Percentiles rank a stretch among this genome's conserved stretches.
phyloP scores from a whole-genome alignment of 192 early-diverging fungal species.

The Glomus cerebriforme region DNA sequence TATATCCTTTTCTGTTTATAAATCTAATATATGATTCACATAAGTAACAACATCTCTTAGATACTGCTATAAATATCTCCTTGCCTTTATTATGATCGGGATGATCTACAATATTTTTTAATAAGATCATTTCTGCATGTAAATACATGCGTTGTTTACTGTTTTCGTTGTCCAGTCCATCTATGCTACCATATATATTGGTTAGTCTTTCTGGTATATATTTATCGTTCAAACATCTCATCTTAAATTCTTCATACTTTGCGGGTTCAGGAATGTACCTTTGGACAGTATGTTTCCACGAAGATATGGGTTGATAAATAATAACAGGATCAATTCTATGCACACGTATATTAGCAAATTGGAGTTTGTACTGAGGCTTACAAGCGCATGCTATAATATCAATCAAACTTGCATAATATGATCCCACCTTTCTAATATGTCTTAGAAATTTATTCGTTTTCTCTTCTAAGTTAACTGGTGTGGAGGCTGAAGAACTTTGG shows the following conservation, averaged over 20 bases:
- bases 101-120: not conserved
- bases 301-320: too few relatives aligned
- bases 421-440: not conserved
- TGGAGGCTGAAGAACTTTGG: too few relatives aligned
- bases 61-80: too few relatives aligned
- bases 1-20: not conserved
- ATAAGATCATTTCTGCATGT: not conserved
- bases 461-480: too few relatives aligned
- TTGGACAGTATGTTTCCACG: not conserved
- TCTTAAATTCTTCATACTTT: not conserved
- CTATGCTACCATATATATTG: not conserved
- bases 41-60: too few relatives aligned
- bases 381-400: not conserved
- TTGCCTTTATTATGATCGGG: not conserved
- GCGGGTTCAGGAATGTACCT: not conserved
- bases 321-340: not conserved
- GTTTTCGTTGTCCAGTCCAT: not conserved
- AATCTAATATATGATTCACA: too few relatives aligned
- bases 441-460: too few relatives aligned
- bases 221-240: not conserved
- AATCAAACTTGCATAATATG: not conserved
- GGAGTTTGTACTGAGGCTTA: not conserved
- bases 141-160: too few relatives aligned
- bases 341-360: not conserved
- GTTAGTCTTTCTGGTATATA: not conserved